phyloP scores from a whole-genome alignment of 257 asterid species.

The Cinchona pubescens region DNA sequence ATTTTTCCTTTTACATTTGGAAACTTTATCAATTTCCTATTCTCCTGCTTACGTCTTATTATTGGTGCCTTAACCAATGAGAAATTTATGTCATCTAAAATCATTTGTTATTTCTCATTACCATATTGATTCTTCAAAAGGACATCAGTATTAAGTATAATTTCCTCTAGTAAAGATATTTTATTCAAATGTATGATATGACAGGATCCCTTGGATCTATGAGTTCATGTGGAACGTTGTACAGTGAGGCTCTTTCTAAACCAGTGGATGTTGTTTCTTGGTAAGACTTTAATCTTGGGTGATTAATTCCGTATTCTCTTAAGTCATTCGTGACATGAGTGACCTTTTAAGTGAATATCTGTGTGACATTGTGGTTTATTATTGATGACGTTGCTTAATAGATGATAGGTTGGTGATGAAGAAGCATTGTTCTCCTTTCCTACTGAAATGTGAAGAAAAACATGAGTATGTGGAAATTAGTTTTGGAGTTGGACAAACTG shows the following conservation, averaged over 20 bases:
- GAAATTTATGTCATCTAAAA: neutral
- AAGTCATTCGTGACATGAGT: neutral
- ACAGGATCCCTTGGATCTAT: conserved; percentile 86
- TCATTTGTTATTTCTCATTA: neutral
- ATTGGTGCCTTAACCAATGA: neutral
- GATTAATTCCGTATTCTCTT: conserved; percentile 6
- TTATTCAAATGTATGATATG: conserved; percentile 22
- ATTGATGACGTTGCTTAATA: conserved; percentile 8
- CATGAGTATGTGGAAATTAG: neutral
- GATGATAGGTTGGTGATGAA: neutral
- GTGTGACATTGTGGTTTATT: neutral
- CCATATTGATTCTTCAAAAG: neutral
- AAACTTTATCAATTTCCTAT: neutral
- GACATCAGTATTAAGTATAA: neutral
- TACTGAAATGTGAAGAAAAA: neutral
- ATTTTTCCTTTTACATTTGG: too few species aligned
- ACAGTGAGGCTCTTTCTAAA: conserved; percentile 40
- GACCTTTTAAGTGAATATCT: neutral
- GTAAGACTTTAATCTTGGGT: conserved; percentile 39
- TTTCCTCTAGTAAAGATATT: conserved; percentile 16
- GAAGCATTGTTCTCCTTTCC: neutral
- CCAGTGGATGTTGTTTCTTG: conserved; percentile 54
- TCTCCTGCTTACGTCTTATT: neutral
- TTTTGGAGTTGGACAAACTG: neutral
- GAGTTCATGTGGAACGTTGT: conserved; percentile 76